phyloP scores from a whole-genome alignment of 441 rosid species.

The Sinapis alba region DNA sequence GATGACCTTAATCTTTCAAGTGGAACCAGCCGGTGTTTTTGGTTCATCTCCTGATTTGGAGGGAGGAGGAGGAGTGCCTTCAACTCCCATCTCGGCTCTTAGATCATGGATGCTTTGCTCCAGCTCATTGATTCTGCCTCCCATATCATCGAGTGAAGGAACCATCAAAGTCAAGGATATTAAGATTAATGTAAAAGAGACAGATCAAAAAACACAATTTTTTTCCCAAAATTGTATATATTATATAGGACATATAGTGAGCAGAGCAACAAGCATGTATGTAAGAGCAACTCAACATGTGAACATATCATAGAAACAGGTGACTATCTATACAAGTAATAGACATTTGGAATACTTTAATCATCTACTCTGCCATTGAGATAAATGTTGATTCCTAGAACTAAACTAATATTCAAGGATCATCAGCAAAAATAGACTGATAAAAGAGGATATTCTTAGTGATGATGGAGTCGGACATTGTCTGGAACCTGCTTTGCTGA shows the following conservation, averaged over 20 bases:
- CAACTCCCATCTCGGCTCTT: slow-evolving; percentile 58
- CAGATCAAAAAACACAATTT: neutral
- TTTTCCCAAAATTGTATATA: neutral
- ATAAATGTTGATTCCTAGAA: neutral
- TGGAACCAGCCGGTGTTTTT: slow-evolving; percentile 50
- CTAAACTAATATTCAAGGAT: neutral
- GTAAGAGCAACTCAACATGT: too few relatives aligned
- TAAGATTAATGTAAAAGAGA: slow-evolving; percentile 1
- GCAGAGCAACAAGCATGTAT: too few relatives aligned
- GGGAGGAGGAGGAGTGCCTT: slow-evolving; percentile 51
- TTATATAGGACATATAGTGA: neutral
- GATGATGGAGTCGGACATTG: slow-evolving; percentile 69
- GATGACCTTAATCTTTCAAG: slow-evolving; percentile 13
- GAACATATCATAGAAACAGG: too few relatives aligned
- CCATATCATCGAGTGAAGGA: slow-evolving; percentile 70
- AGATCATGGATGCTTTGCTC: slow-evolving; percentile 68
- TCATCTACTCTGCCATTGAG: neutral
- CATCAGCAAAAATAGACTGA: slow-evolving; percentile 25
- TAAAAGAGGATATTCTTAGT: slow-evolving; percentile 61
- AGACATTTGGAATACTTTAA: neutral
- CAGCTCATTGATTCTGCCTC: slow-evolving; percentile 58
- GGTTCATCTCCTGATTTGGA: slow-evolving; percentile 51
- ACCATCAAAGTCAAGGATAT: slow-evolving; percentile 46
- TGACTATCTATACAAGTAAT: too few relatives aligned
- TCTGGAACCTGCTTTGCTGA: slow-evolving; percentile 69